A percentile compares a stretch with the other conserved stretches of the same genome.
Evolutionary conservation across 768 basidiomycete genomes (phyloP).

Genomic region (Termitomyces sp.): DNA sequence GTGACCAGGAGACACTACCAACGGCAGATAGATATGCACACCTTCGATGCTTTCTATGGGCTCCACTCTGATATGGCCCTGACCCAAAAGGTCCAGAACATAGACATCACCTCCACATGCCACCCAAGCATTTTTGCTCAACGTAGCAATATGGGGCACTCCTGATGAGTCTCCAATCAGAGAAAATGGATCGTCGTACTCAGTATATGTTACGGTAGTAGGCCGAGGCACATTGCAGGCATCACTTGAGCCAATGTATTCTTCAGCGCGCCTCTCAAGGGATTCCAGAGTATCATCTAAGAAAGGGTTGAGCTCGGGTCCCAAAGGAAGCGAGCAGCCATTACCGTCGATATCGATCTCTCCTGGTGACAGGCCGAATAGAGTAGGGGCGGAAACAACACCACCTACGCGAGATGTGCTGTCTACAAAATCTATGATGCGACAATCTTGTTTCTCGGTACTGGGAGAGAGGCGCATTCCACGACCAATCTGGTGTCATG

Average conservation of each 20-base stretch:
- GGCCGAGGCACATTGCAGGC: constrained; percentile 42
- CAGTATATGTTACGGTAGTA: constrained; percentile 63
- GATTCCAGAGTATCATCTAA: constrained; percentile 48
- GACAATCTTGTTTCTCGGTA: constrained; percentile 80
- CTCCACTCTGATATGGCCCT: constrained; percentile 63
- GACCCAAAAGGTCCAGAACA: constrained; percentile 70
- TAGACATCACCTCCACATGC: constrained; percentile 66
- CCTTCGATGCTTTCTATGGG: constrained; percentile 31
- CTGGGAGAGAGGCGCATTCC: constrained; percentile 82
- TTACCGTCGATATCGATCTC: constrained; percentile 58
- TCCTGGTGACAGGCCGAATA: constrained; percentile 80
- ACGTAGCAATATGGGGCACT: constrained; percentile 42
- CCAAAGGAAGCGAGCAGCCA: not conserved
- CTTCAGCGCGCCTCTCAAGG: constrained; percentile 36
- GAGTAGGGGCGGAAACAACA: constrained; percentile 70
- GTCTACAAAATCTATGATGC: constrained; percentile 89
- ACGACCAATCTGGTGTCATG: constrained; percentile 67
- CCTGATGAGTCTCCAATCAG: constrained; percentile 45
- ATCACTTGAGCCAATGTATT: constrained; percentile 18
- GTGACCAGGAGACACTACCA: not conserved
- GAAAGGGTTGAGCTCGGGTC: constrained; percentile 2
- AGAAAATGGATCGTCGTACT: constrained; percentile 71
- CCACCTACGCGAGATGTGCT: constrained; percentile 61
- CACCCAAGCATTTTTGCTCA: constrained; percentile 73
- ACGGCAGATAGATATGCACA: constrained; percentile 9